Evolutionary conservation across 2,329 filamentous ascomycete genomes (phyloP).

Genomic region (Xylaria sp.): DNA sequence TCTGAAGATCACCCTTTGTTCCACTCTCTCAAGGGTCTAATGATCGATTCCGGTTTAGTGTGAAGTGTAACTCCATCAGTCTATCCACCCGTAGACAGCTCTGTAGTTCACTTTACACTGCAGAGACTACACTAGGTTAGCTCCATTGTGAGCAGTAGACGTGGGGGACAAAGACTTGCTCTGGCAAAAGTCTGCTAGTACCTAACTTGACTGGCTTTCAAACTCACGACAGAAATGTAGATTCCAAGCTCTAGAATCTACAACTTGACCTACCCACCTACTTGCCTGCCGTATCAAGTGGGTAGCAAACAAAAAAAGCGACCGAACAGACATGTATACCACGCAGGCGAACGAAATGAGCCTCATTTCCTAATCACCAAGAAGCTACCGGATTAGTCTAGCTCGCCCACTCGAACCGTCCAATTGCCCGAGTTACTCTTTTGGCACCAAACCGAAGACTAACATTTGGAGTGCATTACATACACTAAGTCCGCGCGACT

Average conservation of each 20-base stretch:
- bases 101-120: background rate
- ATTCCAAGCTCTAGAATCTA: too few relatives aligned
- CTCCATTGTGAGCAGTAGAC: background rate
- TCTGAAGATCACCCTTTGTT: constrained; percentile 8
- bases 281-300: background rate
- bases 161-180: background rate
- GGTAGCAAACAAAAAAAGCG: constrained; percentile 4
- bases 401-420: constrained; percentile 8
- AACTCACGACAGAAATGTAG: too few relatives aligned
- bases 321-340: background rate
- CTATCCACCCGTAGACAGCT: background rate
- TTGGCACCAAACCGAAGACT: background rate
- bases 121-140: background rate
- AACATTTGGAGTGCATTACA: background rate
- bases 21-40: background rate
- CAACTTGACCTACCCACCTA: background rate
- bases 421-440: constrained; percentile 28
- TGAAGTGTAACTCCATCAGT: background rate
- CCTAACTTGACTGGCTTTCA: too few relatives aligned
- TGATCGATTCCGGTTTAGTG: background rate
- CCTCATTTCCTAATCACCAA: constrained; percentile 37
- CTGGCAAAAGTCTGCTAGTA: background rate
- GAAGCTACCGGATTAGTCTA: constrained; percentile 37
- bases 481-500: background rate
- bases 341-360: constrained; percentile 34